Conservation (phyloP, 2,329 filamentous ascomycete genomes). For the Colletotrichum liaoningense region DNA sequence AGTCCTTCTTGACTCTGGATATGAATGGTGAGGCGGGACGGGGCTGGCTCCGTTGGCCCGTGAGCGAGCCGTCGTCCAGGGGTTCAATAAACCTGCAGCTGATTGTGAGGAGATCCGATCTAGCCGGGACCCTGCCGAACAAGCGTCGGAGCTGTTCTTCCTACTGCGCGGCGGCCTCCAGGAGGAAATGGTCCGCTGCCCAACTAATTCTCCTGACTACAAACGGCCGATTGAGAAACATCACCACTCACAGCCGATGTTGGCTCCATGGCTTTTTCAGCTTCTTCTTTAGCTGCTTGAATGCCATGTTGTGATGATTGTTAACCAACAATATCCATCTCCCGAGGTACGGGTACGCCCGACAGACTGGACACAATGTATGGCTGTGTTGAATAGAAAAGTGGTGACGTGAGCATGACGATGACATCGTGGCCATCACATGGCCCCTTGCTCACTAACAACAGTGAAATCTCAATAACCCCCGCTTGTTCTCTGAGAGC, state of each 20-base stretch:
- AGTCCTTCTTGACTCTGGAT: background rate
- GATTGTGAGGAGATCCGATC: constrained; percentile 1
- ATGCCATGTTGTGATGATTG: background rate
- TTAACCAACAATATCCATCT: background rate
- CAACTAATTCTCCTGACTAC: background rate
- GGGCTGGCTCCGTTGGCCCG: background rate
- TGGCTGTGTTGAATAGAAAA: background rate
- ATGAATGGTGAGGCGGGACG: background rate
- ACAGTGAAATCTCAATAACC: background rate
- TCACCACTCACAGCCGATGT: background rate
- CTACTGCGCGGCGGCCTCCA: background rate
- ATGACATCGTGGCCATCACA: background rate
- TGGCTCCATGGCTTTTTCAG: background rate
- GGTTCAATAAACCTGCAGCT: background rate
- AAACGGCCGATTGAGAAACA: background rate
- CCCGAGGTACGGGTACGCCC: background rate
- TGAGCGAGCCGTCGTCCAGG: background rate
- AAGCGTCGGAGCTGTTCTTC: background rate
- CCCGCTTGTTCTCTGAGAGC: background rate
- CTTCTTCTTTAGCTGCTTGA: background rate
- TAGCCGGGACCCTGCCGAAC: background rate
- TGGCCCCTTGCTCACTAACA: too few relatives aligned
- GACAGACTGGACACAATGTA: background rate
- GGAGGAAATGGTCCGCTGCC: background rate
- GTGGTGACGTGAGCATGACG: constrained; percentile 1